Percentiles rank a stretch among this genome's conserved stretches.
These are phyloP conservation scores for Pholiota conissans DNA, from an alignment of 768 basidiomycete genomes.

Conservation along the genomic window DNA sequence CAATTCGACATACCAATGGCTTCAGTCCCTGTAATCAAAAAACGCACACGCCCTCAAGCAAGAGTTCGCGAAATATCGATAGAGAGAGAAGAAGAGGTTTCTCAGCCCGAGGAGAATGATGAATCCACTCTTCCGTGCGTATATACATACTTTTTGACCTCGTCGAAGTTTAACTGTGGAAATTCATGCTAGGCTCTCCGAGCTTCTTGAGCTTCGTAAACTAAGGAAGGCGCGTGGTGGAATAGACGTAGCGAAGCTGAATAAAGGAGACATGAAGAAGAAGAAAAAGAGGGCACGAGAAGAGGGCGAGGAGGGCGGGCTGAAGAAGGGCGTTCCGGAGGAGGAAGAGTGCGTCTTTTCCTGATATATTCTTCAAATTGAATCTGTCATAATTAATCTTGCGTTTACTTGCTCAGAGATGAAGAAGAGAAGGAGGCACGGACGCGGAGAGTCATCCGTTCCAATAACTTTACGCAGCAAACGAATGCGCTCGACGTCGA, in stretches of 20 bases:
- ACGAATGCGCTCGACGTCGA: conserved; percentile 96
- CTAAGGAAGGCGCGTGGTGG: conserved; percentile 73
- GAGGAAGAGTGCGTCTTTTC: conserved; percentile 58
- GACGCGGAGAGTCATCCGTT: conserved; percentile 71
- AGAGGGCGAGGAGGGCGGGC: conserved; percentile 52
- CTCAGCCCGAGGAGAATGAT: conserved; percentile 39
- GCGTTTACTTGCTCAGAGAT: conserved; percentile 39
- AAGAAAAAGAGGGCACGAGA: conserved; percentile 58
- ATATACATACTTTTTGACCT: neutral
- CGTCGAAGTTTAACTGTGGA: neutral
- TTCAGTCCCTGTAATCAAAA: conserved; percentile 60
- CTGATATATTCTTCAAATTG: conserved; percentile 10
- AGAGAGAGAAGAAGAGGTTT: conserved; percentile 37
- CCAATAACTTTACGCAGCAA: conserved; percentile 96
- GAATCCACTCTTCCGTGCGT: conserved; percentile 54
- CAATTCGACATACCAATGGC: neutral
- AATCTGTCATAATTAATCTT: neutral
- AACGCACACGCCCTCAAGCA: conserved; percentile 66
- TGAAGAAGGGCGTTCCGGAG: conserved; percentile 48
- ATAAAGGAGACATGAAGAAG: conserved; percentile 79
- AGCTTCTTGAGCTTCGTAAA: conserved; percentile 83
- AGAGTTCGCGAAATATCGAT: conserved; percentile 52
- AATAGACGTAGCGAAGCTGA: conserved; percentile 83
- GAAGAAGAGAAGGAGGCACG: conserved; percentile 68
- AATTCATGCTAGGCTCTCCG: conserved; percentile 59